Evolutionary conservation across 164 flowering plant species (phyloP).

Genomic region (Liquidambar formosana): DNA sequence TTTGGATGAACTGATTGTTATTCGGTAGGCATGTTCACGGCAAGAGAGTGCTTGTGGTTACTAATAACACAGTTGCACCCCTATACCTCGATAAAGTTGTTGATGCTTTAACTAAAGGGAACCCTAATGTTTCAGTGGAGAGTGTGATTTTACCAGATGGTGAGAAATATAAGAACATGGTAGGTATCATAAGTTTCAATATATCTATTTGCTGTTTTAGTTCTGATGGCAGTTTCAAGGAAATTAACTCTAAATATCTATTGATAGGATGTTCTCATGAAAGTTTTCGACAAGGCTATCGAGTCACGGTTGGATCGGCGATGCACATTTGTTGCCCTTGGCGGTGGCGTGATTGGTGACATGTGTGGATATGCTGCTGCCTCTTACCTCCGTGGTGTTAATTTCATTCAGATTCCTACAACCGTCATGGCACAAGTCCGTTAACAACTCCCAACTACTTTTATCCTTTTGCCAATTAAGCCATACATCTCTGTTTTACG

Average conservation of each 20-base stretch:
- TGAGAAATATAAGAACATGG: constrained; percentile 93
- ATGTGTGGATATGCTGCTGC: constrained; percentile 99
- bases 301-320: constrained; percentile 86
- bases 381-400: constrained; percentile 91
- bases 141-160: constrained; percentile 95
- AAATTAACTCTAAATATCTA: neutral
- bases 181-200: constrained; percentile 23
- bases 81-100: constrained; percentile 79
- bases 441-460: neutral
- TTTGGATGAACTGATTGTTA: neutral
- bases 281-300: constrained; percentile 94
- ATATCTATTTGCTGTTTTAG: neutral
- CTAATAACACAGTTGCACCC: constrained; percentile 83
- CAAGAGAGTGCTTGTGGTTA: constrained; percentile 91
- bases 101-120: constrained; percentile 72
- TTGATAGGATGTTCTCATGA: constrained; percentile 85
- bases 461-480: neutral
- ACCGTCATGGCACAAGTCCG: constrained; percentile 98
- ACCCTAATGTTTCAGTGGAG: constrained; percentile 79
- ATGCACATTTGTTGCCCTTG: constrained; percentile 95
- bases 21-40: constrained; percentile 93
- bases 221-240: neutral
- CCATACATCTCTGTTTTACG: neutral
- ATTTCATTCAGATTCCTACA: constrained; percentile 97
- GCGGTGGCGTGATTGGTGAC: constrained; percentile 99